Conservation (phyloP, 2,329 filamentous ascomycete species). For the Nemania sp. region DNA sequence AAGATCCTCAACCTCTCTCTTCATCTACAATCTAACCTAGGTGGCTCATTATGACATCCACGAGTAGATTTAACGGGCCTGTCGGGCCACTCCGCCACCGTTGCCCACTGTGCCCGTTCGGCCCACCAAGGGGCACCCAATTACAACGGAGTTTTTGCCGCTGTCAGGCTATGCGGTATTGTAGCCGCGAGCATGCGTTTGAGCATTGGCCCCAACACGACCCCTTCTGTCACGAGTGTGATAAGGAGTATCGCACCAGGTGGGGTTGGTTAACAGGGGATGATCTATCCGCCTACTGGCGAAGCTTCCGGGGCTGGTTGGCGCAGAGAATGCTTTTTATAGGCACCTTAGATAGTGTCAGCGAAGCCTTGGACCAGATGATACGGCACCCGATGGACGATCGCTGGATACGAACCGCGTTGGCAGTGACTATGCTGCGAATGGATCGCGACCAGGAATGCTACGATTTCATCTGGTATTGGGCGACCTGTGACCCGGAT, state of each 20-base stretch:
- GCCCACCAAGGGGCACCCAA: slow-evolving; percentile 21
- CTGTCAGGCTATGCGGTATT: slow-evolving; percentile 52
- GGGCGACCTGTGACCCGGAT: slow-evolving; percentile 29
- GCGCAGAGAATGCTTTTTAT: slow-evolving; percentile 41
- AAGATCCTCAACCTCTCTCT: not conserved
- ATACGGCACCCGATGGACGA: no score
- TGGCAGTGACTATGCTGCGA: slow-evolving; percentile 50
- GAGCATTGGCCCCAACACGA: slow-evolving; percentile 47
- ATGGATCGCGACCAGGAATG: slow-evolving; percentile 55
- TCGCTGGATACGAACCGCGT: slow-evolving; percentile 45
- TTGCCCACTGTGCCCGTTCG: slow-evolving; percentile 28
- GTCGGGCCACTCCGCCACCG: slow-evolving; percentile 18
- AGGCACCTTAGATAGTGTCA: slow-evolving; percentile 43
- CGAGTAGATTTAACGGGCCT: slow-evolving; percentile 16
- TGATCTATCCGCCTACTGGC: no score
- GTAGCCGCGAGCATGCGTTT: slow-evolving; percentile 49
- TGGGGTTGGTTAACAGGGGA: no score
- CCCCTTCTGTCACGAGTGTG: slow-evolving; percentile 43
- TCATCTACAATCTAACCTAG: not conserved
- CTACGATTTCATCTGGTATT: slow-evolving; percentile 50
- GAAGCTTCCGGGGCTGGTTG: no score
- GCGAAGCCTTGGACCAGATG: slow-evolving; percentile 46
- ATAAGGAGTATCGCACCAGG: slow-evolving; percentile 40
- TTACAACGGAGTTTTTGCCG: slow-evolving; percentile 47
- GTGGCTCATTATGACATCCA: not conserved